Evolutionary conservation across 345 rosid genomes (phyloP).

Genomic region (Atalantia buxifolia): DNA sequence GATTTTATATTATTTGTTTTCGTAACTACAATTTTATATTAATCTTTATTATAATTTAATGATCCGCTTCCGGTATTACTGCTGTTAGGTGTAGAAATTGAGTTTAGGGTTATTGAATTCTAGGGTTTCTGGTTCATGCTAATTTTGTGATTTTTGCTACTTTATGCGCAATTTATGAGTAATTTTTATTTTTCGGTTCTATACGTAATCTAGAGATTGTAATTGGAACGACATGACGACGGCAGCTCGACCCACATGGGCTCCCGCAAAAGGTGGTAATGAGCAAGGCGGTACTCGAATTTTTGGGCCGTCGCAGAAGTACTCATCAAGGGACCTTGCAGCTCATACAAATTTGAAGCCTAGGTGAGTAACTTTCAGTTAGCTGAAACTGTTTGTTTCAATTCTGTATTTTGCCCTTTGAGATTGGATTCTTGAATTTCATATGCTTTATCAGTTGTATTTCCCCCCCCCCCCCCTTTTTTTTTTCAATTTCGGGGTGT

Average conservation of each 20-base stretch:
- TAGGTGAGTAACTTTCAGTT: constrained; percentile 35
- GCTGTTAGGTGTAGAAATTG: neutral
- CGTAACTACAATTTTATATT: neutral
- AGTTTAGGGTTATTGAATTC: neutral
- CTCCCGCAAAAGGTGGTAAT: constrained; percentile 97
- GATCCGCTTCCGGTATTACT: neutral
- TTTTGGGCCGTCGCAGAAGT: constrained; percentile 98
- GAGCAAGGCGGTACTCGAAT: constrained; percentile 98
- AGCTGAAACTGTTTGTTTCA: neutral
- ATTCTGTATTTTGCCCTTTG: neutral
- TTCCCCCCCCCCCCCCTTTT: neutral
- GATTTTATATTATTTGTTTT: neutral
- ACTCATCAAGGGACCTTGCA: constrained; percentile 90
- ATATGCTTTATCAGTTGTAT: neutral
- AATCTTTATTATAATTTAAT: neutral
- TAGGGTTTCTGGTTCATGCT: neutral
- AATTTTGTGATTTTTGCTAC: neutral
- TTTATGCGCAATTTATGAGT: neutral
- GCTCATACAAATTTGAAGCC: constrained; percentile 88
- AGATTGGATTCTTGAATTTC: neutral
- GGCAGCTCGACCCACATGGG: constrained; percentile 98
- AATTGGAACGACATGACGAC: constrained; percentile 59
- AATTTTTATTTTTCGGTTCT: neutral
- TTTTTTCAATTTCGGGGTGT: neutral
- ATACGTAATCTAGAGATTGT: constrained; percentile 8